phyloP scores from a whole-genome alignment of 2,329 filamentous ascomycete species.

The Penicillium digitatum region DNA sequence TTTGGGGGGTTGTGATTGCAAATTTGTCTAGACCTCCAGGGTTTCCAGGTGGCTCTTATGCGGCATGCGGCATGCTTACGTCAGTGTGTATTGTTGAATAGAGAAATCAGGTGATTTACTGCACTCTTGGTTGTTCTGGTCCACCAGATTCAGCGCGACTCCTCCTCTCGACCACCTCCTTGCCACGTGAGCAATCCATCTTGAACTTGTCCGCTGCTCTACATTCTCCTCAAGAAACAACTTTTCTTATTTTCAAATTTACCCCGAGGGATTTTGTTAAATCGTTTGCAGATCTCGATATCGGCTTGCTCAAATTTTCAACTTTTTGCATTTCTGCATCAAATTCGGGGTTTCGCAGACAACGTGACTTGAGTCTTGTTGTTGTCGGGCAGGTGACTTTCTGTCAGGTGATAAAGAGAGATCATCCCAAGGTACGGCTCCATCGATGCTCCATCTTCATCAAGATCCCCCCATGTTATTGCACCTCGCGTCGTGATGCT shows the following conservation, averaged over 20 bases:
- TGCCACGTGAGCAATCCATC: slow-evolving; percentile 43
- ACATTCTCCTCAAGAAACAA: slow-evolving; percentile 28
- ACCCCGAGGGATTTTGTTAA: slow-evolving; percentile 18
- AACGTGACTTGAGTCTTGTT: slow-evolving; percentile 34
- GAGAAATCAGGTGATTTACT: slow-evolving; percentile 33
- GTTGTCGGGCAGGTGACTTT: slow-evolving; percentile 43
- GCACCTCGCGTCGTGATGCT: slow-evolving; percentile 14
- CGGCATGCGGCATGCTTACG: not conserved
- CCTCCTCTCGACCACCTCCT: slow-evolving; percentile 23
- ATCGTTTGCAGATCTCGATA: slow-evolving; percentile 13
- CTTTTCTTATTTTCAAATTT: slow-evolving; percentile 32
- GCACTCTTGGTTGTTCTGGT: slow-evolving; percentile 24
- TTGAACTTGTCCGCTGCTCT: slow-evolving; percentile 32
- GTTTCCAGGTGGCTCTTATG: not conserved
- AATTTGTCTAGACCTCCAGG: not conserved
- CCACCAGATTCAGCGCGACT: slow-evolving; percentile 20
- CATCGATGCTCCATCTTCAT: slow-evolving; percentile 18
- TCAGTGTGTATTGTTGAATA: slow-evolving; percentile 4
- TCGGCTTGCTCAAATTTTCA: not conserved
- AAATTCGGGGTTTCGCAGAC: slow-evolving; percentile 27
- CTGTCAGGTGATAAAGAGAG: slow-evolving; percentile 44
- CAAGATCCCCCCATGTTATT: slow-evolving; percentile 16
- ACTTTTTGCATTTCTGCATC: slow-evolving; percentile 23
- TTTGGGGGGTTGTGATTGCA: not conserved
- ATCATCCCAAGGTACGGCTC: slow-evolving; percentile 37